Conservation (phyloP, 345 rosid genomes). For the Rhodomyrtus tomentosa region DNA sequence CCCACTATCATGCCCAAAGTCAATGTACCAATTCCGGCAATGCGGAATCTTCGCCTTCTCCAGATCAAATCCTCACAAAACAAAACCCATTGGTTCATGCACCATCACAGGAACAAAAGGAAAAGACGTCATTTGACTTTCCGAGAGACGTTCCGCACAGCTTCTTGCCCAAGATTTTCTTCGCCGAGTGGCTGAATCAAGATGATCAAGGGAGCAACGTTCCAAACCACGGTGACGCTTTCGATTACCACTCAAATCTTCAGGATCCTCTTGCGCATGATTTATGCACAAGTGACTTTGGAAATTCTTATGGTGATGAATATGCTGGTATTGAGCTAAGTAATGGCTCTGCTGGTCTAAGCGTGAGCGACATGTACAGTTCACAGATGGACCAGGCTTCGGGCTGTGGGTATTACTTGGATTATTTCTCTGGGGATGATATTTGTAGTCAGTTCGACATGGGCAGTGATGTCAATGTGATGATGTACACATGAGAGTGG, state of each 20-base stretch:
- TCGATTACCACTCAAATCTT: slow-evolving; percentile 8
- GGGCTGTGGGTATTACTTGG: slow-evolving; percentile 20
- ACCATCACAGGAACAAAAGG: background rate
- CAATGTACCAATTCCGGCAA: background rate
- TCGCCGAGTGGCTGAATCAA: slow-evolving; percentile 11
- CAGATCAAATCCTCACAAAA: background rate
- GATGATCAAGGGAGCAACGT: slow-evolving; percentile 2
- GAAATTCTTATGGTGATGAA: slow-evolving; percentile 8
- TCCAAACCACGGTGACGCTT: background rate
- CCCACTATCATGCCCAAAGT: background rate
- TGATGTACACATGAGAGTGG: background rate
- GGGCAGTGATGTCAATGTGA: slow-evolving; percentile 15
- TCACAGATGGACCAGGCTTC: slow-evolving; percentile 28
- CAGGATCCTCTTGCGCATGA: slow-evolving; percentile 4
- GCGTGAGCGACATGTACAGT: slow-evolving; percentile 23
- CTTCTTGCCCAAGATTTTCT: slow-evolving; percentile 5
- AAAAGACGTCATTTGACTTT: background rate
- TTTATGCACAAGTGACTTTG: slow-evolving; percentile 6
- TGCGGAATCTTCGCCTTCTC: background rate
- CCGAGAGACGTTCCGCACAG: background rate
- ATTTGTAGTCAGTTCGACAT: slow-evolving; percentile 26
- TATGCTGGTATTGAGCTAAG: background rate
- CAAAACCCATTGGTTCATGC: background rate
- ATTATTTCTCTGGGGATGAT: slow-evolving; percentile 23
- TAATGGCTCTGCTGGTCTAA: background rate